Percentiles rank a stretch among this genome's conserved stretches.
Conservation (phyloP, 352 stramenopile species). For the Globisporangium radiosum region DNA sequence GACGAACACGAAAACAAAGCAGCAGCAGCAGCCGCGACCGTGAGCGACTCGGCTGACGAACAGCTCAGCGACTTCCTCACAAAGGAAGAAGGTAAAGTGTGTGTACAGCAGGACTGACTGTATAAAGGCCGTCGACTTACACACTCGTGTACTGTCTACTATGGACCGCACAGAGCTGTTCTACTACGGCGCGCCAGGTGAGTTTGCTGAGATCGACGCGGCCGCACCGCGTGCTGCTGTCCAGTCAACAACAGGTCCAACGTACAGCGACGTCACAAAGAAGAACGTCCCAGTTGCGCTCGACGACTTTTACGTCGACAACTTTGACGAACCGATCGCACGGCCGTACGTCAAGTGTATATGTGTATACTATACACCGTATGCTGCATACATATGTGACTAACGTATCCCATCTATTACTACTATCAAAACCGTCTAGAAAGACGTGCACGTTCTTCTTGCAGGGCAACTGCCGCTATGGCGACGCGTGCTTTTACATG, state of each 20-base stretch:
- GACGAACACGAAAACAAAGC: slow-evolving; percentile 33
- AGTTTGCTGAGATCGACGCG: slow-evolving; percentile 36
- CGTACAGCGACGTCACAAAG: slow-evolving; percentile 44
- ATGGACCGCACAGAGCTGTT: slow-evolving; percentile 37
- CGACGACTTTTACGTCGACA: slow-evolving; percentile 19
- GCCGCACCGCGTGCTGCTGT: slow-evolving; percentile 17
- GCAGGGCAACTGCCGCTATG: slow-evolving; percentile 75
- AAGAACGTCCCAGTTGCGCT: slow-evolving; percentile 24
- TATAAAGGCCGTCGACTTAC: too few species aligned
- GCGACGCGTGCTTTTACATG: slow-evolving; percentile 75
- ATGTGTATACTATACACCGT: not conserved
- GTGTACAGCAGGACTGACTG: too few species aligned
- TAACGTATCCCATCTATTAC: too few species aligned
- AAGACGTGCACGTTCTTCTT: slow-evolving; percentile 82
- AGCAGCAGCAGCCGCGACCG: not conserved
- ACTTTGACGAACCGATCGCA: slow-evolving; percentile 30
- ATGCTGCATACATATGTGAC: not conserved
- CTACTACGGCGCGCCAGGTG: slow-evolving; percentile 70
- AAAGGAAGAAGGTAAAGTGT: slow-evolving; percentile 57
- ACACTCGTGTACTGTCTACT: too few species aligned
- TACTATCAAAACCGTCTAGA: slow-evolving; percentile 15
- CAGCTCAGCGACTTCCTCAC: slow-evolving; percentile 72
- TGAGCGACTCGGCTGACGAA: slow-evolving; percentile 19
- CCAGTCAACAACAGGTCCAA: slow-evolving; percentile 4
- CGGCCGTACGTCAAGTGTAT: slow-evolving; percentile 37